Conservation (phyloP, 495 filamentous ascomycete genomes). For the Hyphodiscus hymeniophilus region DNA sequence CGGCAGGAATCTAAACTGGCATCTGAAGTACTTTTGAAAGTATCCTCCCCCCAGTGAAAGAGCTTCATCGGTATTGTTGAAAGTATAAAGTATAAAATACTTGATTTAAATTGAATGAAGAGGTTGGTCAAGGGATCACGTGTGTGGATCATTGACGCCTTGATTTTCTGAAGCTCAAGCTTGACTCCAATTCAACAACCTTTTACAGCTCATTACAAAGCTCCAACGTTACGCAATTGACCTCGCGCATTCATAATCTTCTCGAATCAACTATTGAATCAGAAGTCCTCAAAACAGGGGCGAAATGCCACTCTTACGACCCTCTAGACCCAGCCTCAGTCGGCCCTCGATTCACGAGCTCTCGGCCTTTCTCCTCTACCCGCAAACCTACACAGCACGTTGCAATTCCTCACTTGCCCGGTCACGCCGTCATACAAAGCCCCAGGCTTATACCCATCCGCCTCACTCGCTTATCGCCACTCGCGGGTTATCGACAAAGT, state of each 20-base stretch:
- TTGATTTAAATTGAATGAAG: too few relatives aligned
- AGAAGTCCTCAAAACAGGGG: not conserved
- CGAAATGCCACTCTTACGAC: conserved; percentile 8
- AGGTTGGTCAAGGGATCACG: not conserved
- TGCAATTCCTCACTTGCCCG: conserved; percentile 4
- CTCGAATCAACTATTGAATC: not conserved
- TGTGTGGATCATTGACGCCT: not conserved
- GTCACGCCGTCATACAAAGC: not conserved
- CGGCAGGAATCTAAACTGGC: too few relatives aligned
- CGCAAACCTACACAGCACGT: conserved; percentile 1
- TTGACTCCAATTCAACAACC: conserved; percentile 1
- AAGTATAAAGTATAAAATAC: too few relatives aligned
- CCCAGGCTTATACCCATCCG: not conserved
- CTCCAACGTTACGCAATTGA: not conserved
- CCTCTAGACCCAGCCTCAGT: not conserved
- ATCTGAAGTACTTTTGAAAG: too few relatives aligned
- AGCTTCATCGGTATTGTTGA: too few relatives aligned
- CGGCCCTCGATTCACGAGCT: conserved; percentile 15
- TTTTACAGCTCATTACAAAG: not conserved
- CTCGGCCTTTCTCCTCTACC: conserved; percentile 9
- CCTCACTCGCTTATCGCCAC: not conserved
- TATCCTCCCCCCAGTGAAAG: too few relatives aligned
- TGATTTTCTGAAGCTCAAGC: not conserved
- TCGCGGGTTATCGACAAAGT: not conserved
- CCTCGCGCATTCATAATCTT: not conserved